Evolutionary conservation across 192 early-diverging fungal species (phyloP).

Genomic region (Linnemannia zychae): DNA sequence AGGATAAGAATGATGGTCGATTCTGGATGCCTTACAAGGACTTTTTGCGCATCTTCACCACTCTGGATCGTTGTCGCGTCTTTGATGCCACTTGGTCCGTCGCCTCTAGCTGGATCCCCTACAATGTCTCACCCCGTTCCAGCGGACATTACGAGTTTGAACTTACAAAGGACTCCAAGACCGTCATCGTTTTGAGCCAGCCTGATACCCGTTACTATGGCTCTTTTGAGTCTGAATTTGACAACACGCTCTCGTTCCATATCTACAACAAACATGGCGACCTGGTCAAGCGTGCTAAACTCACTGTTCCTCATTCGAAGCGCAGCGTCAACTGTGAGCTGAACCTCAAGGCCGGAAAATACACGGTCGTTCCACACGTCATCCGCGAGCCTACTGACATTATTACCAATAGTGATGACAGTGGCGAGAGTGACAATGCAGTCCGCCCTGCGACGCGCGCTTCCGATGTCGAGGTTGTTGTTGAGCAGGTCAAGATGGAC

Average conservation of each 20-base stretch:
- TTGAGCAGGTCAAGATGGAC: conserved; percentile 53
- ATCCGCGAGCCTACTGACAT: conserved; percentile 44
- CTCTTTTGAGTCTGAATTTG: conserved; percentile 39
- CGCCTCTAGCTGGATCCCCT: conserved; percentile 55
- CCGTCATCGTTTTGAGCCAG: conserved; percentile 49
- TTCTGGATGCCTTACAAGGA: conserved; percentile 61
- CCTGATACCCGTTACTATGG: conserved; percentile 55
- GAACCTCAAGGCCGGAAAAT: conserved; percentile 36
- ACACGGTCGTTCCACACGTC: conserved; percentile 52
- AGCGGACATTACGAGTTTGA: conserved; percentile 43
- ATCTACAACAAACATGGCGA: conserved; percentile 32
- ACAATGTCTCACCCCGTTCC: conserved; percentile 55
- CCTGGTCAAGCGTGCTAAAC: conserved; percentile 41
- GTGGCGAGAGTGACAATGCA: conserved; percentile 24
- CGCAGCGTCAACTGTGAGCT: conserved; percentile 55
- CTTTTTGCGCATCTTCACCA: conserved; percentile 47
- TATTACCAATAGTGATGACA: not conserved
- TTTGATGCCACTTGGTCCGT: conserved; percentile 53
- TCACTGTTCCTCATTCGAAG: conserved; percentile 41
- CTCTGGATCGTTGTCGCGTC: conserved; percentile 44
- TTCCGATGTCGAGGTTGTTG: conserved; percentile 34
- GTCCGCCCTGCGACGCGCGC: conserved; percentile 29
- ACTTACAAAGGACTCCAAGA: conserved; percentile 17
- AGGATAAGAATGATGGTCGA: conserved; percentile 48
- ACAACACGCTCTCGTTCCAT: conserved; percentile 45